phyloP scores from a whole-genome alignment of 768 basidiomycete species.

The Psilocybe tampanensis region DNA sequence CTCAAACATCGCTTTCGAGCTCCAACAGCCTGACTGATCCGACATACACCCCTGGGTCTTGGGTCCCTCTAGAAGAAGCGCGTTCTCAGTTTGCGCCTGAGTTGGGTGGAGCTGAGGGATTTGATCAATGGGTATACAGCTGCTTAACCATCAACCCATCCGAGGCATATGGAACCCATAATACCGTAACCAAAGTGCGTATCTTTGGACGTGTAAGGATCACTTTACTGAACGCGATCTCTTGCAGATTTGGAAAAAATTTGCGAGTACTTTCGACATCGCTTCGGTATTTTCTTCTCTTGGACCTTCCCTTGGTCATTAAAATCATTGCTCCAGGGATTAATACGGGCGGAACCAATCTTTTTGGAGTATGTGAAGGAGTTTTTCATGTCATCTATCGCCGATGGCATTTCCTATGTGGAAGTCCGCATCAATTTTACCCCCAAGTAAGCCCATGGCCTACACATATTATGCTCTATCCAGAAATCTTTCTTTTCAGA shows the following conservation, averaged over 20 bases:
- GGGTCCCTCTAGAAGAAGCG: constrained; percentile 59
- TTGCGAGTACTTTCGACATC: constrained; percentile 53
- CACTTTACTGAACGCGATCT: not conserved
- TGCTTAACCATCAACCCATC: constrained; percentile 68
- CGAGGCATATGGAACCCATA: constrained; percentile 75
- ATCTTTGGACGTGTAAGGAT: not conserved
- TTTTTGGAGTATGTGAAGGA: constrained; percentile 61
- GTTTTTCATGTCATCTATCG: constrained; percentile 62
- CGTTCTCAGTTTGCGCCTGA: constrained; percentile 49
- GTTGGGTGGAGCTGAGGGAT: constrained; percentile 64
- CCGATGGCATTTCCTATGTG: constrained; percentile 72
- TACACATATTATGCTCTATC: not conserved
- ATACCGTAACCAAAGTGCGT: constrained; percentile 64
- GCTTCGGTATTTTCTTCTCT: constrained; percentile 42
- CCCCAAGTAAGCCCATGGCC: constrained; percentile 42
- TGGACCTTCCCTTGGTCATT: not conserved
- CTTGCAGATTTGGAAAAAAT: constrained; percentile 78
- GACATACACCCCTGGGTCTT: constrained; percentile 45
- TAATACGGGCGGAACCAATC: constrained; percentile 57
- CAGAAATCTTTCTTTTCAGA: constrained; percentile 34
- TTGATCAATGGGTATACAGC: constrained; percentile 66
- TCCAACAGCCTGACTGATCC: constrained; percentile 39
- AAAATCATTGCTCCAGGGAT: constrained; percentile 30
- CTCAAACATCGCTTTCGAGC: constrained; percentile 33
- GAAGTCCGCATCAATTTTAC: constrained; percentile 72